Conservation (phyloP, 2,329 filamentous ascomycete species). For the Zymoseptoria passerinii region DNA sequence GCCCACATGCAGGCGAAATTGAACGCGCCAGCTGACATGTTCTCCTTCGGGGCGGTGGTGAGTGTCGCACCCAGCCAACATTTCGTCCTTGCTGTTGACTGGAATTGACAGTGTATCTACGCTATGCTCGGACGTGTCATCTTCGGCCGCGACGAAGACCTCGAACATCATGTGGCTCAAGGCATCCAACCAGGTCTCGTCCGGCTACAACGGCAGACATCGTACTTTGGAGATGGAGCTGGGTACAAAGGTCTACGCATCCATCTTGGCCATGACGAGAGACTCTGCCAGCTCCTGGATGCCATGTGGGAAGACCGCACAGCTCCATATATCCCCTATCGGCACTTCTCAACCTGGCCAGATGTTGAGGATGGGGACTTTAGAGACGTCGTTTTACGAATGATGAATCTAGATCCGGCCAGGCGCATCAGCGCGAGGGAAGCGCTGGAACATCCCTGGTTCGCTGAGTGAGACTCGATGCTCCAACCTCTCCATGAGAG, state of each 20-base stretch:
- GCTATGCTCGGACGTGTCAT: conserved; percentile 20
- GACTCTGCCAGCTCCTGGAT: conserved; percentile 24
- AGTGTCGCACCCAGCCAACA: too few species aligned
- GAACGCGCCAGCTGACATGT: conserved; percentile 26
- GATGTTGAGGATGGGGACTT: background rate
- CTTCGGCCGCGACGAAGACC: conserved; percentile 24
- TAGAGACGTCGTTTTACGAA: background rate
- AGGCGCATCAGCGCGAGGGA: background rate
- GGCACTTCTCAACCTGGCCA: conserved; percentile 1
- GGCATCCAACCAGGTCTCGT: conserved; percentile 23
- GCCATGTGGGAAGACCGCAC: conserved; percentile 9
- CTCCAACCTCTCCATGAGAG: too few species aligned
- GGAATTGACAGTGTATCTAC: conserved; percentile 5
- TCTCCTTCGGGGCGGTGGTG: conserved; percentile 24
- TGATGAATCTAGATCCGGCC: conserved; percentile 1
- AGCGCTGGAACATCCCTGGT: conserved; percentile 1
- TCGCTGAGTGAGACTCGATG: too few species aligned
- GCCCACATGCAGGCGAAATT: conserved; percentile 23
- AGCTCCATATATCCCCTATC: background rate
- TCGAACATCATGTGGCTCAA: conserved; percentile 14
- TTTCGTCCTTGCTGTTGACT: background rate
- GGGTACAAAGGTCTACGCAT: conserved; percentile 26
- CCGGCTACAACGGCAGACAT: conserved; percentile 25
- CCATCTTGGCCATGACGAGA: conserved; percentile 29
- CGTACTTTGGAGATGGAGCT: conserved; percentile 25